Base-by-base conservation (phyloP, 352 stramenopile genomes). In the Phytopythium aichiense region DNA sequence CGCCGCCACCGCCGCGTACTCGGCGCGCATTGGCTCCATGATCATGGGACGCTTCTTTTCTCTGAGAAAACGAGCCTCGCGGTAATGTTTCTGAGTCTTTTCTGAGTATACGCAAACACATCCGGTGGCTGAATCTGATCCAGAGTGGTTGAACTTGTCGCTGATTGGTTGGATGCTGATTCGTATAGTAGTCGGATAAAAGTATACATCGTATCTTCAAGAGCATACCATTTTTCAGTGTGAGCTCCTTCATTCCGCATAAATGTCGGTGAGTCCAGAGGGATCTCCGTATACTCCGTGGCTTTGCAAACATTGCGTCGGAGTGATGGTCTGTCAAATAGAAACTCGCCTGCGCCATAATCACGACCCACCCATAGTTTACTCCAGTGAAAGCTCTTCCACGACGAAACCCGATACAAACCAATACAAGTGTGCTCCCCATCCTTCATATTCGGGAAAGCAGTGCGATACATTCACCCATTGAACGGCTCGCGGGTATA, bases 1-100 rank as follows among this genome's bases (percentile, higher is more conserved):
- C 52, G 77, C 79, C 64, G 82, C 82, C 22, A 63, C 49, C 35
- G 65, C 66, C 49, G 73, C 79, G 64, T 91, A 91, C 56, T 67
- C 58, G 22, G 35, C 42, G 2, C 42, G 8, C 49, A 40, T 23
- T 42, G 35, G n/a, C 52, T 38, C 59, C 71, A 74, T 45, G 18
- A 58, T 43, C 22, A 16, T 15, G 4, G 15, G 30, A 4, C 31
- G 50, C 8, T 4, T 6, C n/a, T 18, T 5, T 31, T 7, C 3
- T 30, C 16, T 57, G 51, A 40, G 51, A 57, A 57, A 56, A 42
- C 38, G 28, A 42, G 6, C 4, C 3, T 13, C 5, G 22, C 8
- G 7, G 37, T 25, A 20, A 45, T 38, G 49, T 37, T 7, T 60
- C 50, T 45, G 60, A 57, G 42, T 63, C 43, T n/a, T 11, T 33